Percentiles rank a stretch among this genome's conserved stretches.
Evolutionary conservation across 2,329 filamentous ascomycete genomes (phyloP).

Genomic region (Colletotrichum endophyticum): DNA sequence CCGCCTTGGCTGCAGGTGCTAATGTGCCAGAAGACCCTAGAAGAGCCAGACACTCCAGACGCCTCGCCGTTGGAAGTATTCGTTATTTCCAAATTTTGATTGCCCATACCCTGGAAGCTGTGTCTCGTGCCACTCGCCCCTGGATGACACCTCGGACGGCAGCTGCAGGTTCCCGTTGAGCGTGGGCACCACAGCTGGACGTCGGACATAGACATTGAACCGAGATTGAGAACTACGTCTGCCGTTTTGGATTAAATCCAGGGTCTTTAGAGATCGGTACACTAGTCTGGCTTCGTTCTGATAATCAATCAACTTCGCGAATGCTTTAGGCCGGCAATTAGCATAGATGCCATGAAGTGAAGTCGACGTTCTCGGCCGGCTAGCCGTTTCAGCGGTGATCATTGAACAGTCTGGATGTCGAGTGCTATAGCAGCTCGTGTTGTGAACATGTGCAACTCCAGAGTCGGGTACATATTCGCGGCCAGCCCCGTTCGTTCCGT

Average conservation of each 20-base stretch:
- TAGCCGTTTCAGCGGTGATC: accelerated
- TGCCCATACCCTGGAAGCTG: background rate
- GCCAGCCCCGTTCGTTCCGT: background rate
- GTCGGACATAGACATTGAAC: background rate
- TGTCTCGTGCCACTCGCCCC: background rate
- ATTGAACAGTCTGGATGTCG: accelerated
- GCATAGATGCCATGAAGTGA: background rate
- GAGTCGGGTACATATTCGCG: background rate
- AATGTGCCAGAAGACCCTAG: background rate
- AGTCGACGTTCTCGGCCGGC: accelerated
- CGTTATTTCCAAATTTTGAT: background rate
- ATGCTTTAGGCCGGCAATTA: accelerated
- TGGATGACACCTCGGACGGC: background rate
- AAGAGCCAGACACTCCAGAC: background rate
- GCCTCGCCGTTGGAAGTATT: background rate
- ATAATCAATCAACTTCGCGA: accelerated
- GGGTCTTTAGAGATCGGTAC: too few species aligned
- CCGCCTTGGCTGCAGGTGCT: background rate
- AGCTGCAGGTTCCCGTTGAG: slow-evolving; percentile 6
- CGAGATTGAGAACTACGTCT: background rate
- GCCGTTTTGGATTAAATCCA: background rate
- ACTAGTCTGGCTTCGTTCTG: background rate
- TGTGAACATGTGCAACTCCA: background rate
- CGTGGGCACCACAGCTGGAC: background rate
- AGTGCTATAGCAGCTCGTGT: accelerated